phyloP scores from a whole-genome alignment of 305 asterid genomes.

The Lippia alba region DNA sequence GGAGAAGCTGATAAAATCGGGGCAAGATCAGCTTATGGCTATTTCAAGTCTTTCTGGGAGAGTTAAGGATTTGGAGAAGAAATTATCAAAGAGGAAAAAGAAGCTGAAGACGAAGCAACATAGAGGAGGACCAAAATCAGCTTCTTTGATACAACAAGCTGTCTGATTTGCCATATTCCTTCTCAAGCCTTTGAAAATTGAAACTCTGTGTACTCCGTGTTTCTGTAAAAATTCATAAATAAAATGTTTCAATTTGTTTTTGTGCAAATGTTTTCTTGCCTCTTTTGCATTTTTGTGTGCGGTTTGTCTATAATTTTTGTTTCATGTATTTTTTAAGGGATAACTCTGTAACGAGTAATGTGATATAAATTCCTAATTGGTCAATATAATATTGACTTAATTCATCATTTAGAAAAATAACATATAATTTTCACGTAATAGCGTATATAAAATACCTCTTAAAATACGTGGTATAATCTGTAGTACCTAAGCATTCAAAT shows the following conservation, averaged over 20 bases:
- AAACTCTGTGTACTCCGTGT: slow-evolving; percentile 15
- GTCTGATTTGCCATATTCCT: slow-evolving; percentile 22
- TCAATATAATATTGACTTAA: too few species aligned
- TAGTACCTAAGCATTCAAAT: too few species aligned
- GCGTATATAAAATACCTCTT: too few species aligned
- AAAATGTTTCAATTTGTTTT: neutral
- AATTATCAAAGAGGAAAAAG: slow-evolving; percentile 50
- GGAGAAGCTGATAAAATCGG: slow-evolving; percentile 61
- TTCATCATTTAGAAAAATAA: too few species aligned
- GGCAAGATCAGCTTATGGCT: slow-evolving; percentile 57
- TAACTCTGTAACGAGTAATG: too few species aligned
- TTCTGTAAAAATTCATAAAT: neutral
- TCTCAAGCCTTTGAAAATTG: slow-evolving; percentile 8
- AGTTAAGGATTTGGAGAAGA: slow-evolving; percentile 67
- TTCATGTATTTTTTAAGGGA: too few species aligned
- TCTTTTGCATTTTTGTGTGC: too few species aligned
- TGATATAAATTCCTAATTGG: too few species aligned
- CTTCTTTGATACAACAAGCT: slow-evolving; percentile 31
- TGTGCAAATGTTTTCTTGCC: too few species aligned
- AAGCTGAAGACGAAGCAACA: slow-evolving; percentile 49
- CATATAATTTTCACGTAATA: too few species aligned
- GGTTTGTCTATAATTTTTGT: too few species aligned
- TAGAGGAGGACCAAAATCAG: slow-evolving; percentile 5
- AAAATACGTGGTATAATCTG: too few species aligned
- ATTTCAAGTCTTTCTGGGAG: slow-evolving; percentile 61